phyloP scores from a whole-genome alignment of 768 basidiomycete genomes.

The Russula lepida region DNA sequence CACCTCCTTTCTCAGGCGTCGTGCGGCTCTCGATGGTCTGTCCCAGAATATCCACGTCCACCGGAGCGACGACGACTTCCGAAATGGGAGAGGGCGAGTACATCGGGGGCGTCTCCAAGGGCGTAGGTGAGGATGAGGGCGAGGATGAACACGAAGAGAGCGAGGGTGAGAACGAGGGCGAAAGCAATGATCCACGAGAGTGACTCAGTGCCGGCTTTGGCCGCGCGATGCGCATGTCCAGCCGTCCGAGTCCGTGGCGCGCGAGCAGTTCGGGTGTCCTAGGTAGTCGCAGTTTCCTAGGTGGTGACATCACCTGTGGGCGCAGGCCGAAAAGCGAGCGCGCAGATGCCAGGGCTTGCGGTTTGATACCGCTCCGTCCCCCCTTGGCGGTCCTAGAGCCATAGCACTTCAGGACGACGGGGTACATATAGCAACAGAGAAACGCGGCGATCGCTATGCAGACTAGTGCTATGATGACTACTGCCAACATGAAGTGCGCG shows the following conservation, averaged over 20 bases:
- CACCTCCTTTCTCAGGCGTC: conserved; percentile 9
- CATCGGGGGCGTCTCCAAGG: neutral
- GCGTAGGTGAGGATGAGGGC: neutral
- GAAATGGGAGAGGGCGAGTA: neutral
- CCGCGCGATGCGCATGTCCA: conserved; percentile 11
- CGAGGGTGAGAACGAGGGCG: neutral
- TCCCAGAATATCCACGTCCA: neutral
- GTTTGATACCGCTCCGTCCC: neutral
- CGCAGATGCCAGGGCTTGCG: neutral
- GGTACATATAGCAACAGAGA: conserved; percentile 16
- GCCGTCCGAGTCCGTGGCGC: conserved; percentile 8
- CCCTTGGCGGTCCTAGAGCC: neutral
- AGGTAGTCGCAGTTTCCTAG: neutral
- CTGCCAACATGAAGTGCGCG: neutral
- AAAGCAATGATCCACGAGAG: neutral
- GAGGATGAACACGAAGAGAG: neutral
- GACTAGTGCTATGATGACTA: neutral
- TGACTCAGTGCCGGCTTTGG: conserved; percentile 4
- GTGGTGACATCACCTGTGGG: neutral
- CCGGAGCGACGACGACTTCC: conserved; percentile 6
- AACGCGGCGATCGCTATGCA: conserved; percentile 8
- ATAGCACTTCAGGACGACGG: neutral
- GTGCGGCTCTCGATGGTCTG: conserved; percentile 10
- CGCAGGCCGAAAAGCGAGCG: conserved; percentile 7
- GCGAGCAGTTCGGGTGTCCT: conserved; percentile 8